Conservation (phyloP, 805 yeast genomes). For the Metschnikowia reukaufii region DNA sequence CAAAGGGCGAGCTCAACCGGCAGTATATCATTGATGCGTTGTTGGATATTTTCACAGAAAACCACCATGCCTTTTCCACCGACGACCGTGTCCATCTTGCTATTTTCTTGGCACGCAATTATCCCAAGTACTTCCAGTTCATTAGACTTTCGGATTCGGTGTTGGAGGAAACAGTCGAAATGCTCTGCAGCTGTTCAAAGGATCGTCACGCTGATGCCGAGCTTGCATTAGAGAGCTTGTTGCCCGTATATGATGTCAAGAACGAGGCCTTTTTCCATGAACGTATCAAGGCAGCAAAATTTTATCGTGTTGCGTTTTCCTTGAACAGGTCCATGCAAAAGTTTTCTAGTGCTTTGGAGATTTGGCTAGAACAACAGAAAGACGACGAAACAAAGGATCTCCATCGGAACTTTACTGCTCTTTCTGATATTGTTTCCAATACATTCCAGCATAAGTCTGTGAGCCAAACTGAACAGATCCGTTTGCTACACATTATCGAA, state of each 20-base stretch:
- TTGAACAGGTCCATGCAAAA: slow-evolving; percentile 55
- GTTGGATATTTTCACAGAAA: slow-evolving; percentile 52
- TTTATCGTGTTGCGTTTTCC: slow-evolving; percentile 56
- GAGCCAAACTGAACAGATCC: slow-evolving; percentile 24
- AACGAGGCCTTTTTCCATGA: slow-evolving; percentile 50
- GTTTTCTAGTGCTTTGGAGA: slow-evolving; percentile 52
- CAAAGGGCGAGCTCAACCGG: slow-evolving; percentile 50
- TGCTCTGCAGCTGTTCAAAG: slow-evolving; percentile 45
- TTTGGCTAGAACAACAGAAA: slow-evolving; percentile 44
- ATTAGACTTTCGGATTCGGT: slow-evolving; percentile 65
- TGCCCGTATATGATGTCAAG: slow-evolving; percentile 65
- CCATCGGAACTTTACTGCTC: slow-evolving; percentile 12
- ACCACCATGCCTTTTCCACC: slow-evolving; percentile 23
- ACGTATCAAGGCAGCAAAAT: slow-evolving; percentile 54
- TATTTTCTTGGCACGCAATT: slow-evolving; percentile 75
- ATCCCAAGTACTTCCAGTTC: slow-evolving; percentile 84
- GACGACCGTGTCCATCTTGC: slow-evolving; percentile 43
- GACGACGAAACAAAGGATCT: slow-evolving; percentile 11
- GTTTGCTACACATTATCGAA: slow-evolving; percentile 24
- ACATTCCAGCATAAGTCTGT: slow-evolving; percentile 18
- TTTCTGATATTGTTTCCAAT: slow-evolving; percentile 30
- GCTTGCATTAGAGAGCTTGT: slow-evolving; percentile 68
- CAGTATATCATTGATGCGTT: slow-evolving; percentile 78
- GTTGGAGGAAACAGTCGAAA: slow-evolving; percentile 47
- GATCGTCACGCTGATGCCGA: slow-evolving; percentile 60